Base-by-base conservation (phyloP, 2,329 filamentous ascomycete genomes). In the Tricladium varicosporioides region DNA sequence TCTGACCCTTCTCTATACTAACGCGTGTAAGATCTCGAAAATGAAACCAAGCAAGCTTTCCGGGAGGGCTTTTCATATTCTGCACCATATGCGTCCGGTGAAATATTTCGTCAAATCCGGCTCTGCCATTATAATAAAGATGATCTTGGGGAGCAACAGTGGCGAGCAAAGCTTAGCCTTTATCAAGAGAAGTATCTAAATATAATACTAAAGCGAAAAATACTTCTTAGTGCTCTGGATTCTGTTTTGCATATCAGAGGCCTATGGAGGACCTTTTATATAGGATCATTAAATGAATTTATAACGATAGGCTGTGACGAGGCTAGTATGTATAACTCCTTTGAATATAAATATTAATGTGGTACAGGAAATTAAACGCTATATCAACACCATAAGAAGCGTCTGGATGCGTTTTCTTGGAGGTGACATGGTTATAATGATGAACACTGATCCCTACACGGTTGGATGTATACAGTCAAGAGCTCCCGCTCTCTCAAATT, bases 101-200 rank as follows among this genome's bases (percentile, higher is more conserved):
- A 59, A 48, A 48, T 59, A 47, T 59, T 56, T 53, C 33, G 57
- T 31, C 16, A 59, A 16, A 59, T 59, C 13, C 49, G 57, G 27
- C 49, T 59, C 19, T 59, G 27, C 42, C n/a, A 56, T 31, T 53
- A 56, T 19, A 47, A 59, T 36, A 49, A 53, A 27, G 44, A 59
- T 53, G 43, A 15, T 44, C 14, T 42, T 22, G 40, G 49, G 47
- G 53, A 47, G 22, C 10, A 55, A 50, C 32, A 42, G 13, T 55
- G 9, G 56, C 52, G 42, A 32, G 51, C 40, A 22, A 51, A 31
- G 32, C 45, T 60, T 51, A 53, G n/a, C 22, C 5, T 13, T 46
- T 33, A 27, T 51, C 13, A 58, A 50, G 45, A 53, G 16, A 46
- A 10, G 18, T 51, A 46, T 46, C 40, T 60, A 32, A 32, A 33